These are phyloP conservation scores for Coffea humblotiana DNA, from an alignment of 305 asterid genomes.

Conservation along the genomic window DNA sequence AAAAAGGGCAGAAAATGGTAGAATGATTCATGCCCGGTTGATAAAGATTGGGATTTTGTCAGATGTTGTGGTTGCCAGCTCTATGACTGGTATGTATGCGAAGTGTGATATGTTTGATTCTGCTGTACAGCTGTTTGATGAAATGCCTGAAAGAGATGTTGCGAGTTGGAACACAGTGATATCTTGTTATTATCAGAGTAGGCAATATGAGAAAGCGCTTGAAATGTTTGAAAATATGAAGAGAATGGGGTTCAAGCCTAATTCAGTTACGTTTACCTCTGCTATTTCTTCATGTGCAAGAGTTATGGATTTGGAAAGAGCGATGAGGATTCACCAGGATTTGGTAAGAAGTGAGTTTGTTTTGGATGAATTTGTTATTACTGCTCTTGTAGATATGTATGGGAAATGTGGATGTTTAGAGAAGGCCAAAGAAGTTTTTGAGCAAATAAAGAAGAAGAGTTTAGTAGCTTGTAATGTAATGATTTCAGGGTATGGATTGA, in stretches of 20 bases:
- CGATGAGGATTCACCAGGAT: conserved; percentile 55
- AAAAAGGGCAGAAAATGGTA: conserved; percentile 45
- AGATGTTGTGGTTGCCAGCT: conserved; percentile 67
- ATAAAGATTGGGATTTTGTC: conserved; percentile 51
- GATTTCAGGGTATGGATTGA: conserved; percentile 66
- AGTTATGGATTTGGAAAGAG: conserved; percentile 56
- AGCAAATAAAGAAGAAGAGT: conserved; percentile 49
- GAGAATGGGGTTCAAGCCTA: conserved; percentile 47
- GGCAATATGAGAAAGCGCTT: conserved; percentile 63
- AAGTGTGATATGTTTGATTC: conserved; percentile 50
- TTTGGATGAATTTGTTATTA: conserved; percentile 53
- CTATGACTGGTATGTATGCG: conserved; percentile 55
- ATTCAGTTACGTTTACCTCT: conserved; percentile 66
- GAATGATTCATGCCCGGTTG: conserved; percentile 51
- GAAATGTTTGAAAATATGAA: conserved; percentile 64
- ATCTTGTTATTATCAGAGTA: conserved; percentile 74
- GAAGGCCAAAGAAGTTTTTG: conserved; percentile 64
- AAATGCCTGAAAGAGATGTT: conserved; percentile 72
- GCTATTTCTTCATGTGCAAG: conserved; percentile 72
- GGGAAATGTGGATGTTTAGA: conserved; percentile 72
- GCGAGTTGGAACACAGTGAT: conserved; percentile 77
- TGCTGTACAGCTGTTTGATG: conserved; percentile 65
- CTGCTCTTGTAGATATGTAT: conserved; percentile 81
- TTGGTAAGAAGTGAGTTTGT: conserved; percentile 39
- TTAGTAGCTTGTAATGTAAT: conserved; percentile 79